Base-by-base conservation (phyloP, 192 early-diverging fungal genomes). In the Backusella psychrophila region DNA sequence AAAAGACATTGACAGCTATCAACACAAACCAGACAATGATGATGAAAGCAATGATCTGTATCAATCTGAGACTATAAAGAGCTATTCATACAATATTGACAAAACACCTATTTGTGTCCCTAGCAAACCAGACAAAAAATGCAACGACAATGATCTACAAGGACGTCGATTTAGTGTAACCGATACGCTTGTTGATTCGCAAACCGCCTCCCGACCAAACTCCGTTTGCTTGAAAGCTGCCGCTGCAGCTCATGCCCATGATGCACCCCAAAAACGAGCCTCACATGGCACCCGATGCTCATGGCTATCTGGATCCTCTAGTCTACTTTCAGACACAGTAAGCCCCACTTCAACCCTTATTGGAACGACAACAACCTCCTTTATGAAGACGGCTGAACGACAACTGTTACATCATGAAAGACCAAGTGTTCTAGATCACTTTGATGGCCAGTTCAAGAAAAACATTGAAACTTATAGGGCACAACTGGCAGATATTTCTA, bases 401-500 rank as follows among this genome's bases (percentile, higher is more conserved):
- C 68, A 69, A 21, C 14, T 23, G 35, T 9, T 69, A 26, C 68
- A 69, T 26, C 68, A 69, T 69, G 68, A 69, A n/a, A 39, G 38
- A 41, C 68, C 68, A 1, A 69, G 38, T 69, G 15, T 69, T 23
- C 39, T 69, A 9, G 68, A 69, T 41, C n/a, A 35, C n/a, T 68
- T 68, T 68, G 31, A 41, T 69, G 38, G 38, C 12, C 56, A 63
- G 26, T 63, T 63, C 23, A 39, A 23, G 38, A 69, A 41, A 38
- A 35, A 35, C 36, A 69, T 69, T 69, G 68, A 69, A 41, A 69
- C 68, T 39, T 69, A 69, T 21, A 69, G 11, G 36, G 68, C 68
- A 38, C 68, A 69, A n/a, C 41, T 69, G 38, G 17, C 68, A 0
- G 68, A 69, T 26, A 69, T 69, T 14, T 69, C 38, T 14, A 38